A percentile compares a stretch with the other conserved stretches of the same genome.
phyloP scores from a whole-genome alignment of 2,329 filamentous ascomycete genomes.

The Fusarium temperatum region DNA sequence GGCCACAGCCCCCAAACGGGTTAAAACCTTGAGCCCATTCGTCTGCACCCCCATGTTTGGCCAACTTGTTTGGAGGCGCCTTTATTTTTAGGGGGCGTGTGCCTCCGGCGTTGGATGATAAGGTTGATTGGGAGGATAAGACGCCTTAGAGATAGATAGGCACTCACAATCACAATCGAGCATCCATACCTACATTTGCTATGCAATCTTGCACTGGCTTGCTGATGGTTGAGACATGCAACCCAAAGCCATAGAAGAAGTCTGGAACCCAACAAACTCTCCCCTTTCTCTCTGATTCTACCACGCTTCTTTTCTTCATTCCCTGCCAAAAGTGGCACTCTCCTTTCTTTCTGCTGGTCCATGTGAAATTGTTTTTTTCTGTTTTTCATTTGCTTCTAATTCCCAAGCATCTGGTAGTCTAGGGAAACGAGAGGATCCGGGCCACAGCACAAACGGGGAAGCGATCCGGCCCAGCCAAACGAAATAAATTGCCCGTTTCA shows the following conservation, averaged over 20 bases:
- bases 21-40: neutral
- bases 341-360: constrained; percentile 21
- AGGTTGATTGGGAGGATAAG: neutral
- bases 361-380: constrained; percentile 32
- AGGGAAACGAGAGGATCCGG: constrained; percentile 36
- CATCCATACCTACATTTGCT: neutral
- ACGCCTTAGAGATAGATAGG: neutral
- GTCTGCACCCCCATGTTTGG: neutral
- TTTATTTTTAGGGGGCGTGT: neutral
- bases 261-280: neutral
- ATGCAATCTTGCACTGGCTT: neutral
- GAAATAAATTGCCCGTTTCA: constrained; percentile 40
- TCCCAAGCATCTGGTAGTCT: constrained; percentile 40
- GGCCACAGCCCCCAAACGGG: neutral
- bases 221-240: neutral
- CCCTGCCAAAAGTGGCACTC: constrained; percentile 11
- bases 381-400: constrained; percentile 33
- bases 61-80: neutral
- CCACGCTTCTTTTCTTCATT: constrained; percentile 12
- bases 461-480: constrained; percentile 39
- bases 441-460: constrained; percentile 38
- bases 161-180: neutral
- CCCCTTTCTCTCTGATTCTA: constrained; percentile 18
- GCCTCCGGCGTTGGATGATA: neutral
- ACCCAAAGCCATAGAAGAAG: constrained; percentile 2